phyloP scores from a whole-genome alignment of 805 yeast species.

The Maudiozyma saulgeensis region DNA sequence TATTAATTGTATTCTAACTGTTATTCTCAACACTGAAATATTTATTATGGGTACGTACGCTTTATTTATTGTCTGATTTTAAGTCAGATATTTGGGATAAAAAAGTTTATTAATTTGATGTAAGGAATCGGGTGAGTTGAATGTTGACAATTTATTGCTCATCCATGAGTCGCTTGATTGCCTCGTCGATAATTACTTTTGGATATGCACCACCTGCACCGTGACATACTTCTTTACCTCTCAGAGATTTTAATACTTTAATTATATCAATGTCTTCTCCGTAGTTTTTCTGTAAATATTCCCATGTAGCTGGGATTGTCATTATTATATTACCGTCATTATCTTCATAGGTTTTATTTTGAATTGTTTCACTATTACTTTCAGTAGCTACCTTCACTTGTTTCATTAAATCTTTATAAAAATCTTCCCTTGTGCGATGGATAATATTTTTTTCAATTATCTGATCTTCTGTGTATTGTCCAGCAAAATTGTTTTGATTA shows the following conservation, averaged over 20 bases:
- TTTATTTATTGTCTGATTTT: no score
- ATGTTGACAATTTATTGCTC: neutral
- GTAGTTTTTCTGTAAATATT: conserved; percentile 48
- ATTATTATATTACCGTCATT: conserved; percentile 40
- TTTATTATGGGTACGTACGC: no score
- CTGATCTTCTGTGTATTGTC: neutral
- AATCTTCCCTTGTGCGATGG: neutral
- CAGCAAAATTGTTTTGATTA: neutral
- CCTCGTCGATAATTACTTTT: conserved; percentile 15
- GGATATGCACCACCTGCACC: conserved; percentile 48
- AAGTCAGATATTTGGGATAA: no score
- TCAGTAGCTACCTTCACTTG: neutral
- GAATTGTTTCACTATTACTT: neutral
- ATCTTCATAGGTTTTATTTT: conserved; percentile 8
- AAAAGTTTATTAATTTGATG: no score
- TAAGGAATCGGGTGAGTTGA: no score
- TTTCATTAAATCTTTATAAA: neutral
- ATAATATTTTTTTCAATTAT: neutral
- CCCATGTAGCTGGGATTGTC: conserved; percentile 79
- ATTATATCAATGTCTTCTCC: conserved; percentile 37
- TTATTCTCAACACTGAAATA: no score
- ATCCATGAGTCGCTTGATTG: conserved; percentile 2
- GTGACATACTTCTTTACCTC: conserved; percentile 65
- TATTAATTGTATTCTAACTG: no score
- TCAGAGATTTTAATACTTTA: conserved; percentile 47